Evolutionary conservation across 768 basidiomycete genomes (phyloP), one percentile per base, ranked within the genome.

Genomic region (Galerina marginata): DNA sequence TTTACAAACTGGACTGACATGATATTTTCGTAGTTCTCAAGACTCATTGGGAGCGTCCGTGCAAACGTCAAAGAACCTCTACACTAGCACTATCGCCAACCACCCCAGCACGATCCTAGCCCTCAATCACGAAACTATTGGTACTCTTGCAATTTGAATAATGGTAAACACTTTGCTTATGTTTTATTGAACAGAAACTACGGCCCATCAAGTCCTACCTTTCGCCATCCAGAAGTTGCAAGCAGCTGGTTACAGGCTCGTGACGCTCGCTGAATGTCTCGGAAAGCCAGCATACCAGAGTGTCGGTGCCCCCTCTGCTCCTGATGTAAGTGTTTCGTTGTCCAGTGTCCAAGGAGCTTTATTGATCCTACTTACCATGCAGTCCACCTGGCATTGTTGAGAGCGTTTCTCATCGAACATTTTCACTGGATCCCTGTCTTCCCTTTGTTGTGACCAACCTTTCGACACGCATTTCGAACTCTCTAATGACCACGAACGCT

Each of bases 201-300:
- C 61, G 9, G 61, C 52, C 5, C 61, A 58, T 6, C 61, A 62
- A 54, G 56, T 62, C 6, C 9, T 62, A 3, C 61, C 61, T 25
- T 62, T 42, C 59, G 80, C 74, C 9, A 79, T 82, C 53, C 54
- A 65, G 26, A 63, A 62, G 29, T 72, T 83, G 38, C 65, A 79
- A 59, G 61, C 48, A 0, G 78, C 78, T 2, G 81, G 79, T 2
- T 82, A 82, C 69, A 68, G 61, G 15, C 68, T 83, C 12, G 82
- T 81, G 14, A 78, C 75, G 4, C 58, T 82, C 5, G 75, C 81
- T 0, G 78, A 81, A 38, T 83, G 81, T 56, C 70, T 79, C 10
- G 80, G 77, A 2, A 62, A 64, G 56, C 61, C 70, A 15, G 70
- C 80, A 0, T 82, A 82, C 56, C 73, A 75, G 52, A 69, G 65